These are phyloP conservation scores for Fonsecaea multimorphosa DNA, from an alignment of 2,329 filamentous ascomycete genomes.

Conservation along the genomic window DNA sequence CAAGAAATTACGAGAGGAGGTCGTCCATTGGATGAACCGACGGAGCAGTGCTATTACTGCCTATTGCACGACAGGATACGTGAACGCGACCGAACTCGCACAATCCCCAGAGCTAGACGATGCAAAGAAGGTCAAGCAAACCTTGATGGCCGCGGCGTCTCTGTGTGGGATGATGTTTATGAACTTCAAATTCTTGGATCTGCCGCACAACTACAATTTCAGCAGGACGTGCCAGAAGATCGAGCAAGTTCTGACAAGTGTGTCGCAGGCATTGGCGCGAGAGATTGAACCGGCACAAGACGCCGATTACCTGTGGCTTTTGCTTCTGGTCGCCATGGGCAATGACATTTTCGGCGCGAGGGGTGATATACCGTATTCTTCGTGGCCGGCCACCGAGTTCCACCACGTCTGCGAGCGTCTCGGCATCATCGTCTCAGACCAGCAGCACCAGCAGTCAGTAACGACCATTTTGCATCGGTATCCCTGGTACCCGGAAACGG, in stretches of 20 bases:
- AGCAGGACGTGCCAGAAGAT: conserved; percentile 24
- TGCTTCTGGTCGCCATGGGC: conserved; percentile 24
- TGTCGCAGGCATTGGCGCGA: background rate
- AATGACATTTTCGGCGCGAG: conserved; percentile 25
- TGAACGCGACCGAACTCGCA: conserved; percentile 13
- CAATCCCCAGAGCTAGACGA: background rate
- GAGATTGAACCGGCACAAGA: background rate
- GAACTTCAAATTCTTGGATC: conserved; percentile 24
- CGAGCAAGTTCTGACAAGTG: conserved; percentile 14
- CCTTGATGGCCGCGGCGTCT: conserved; percentile 14
- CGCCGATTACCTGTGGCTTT: conserved; percentile 19
- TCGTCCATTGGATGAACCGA: conserved; percentile 26
- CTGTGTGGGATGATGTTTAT: conserved; percentile 26
- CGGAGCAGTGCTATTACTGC: conserved; percentile 22
- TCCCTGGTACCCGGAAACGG: conserved; percentile 16
- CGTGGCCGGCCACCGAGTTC: conserved; percentile 23
- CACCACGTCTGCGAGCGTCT: conserved; percentile 8
- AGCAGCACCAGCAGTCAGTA: background rate
- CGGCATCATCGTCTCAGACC: background rate
- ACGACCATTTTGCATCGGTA: conserved; percentile 1
- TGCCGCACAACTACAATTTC: conserved; percentile 29
- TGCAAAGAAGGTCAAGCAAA: background rate
- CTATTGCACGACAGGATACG: conserved; percentile 17
- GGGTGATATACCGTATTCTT: conserved; percentile 24
- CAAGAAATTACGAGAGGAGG: conserved; percentile 12